These are phyloP conservation scores for Verticillium nubilum DNA, from an alignment of 2,329 filamentous ascomycete genomes.

Conservation along the genomic window DNA sequence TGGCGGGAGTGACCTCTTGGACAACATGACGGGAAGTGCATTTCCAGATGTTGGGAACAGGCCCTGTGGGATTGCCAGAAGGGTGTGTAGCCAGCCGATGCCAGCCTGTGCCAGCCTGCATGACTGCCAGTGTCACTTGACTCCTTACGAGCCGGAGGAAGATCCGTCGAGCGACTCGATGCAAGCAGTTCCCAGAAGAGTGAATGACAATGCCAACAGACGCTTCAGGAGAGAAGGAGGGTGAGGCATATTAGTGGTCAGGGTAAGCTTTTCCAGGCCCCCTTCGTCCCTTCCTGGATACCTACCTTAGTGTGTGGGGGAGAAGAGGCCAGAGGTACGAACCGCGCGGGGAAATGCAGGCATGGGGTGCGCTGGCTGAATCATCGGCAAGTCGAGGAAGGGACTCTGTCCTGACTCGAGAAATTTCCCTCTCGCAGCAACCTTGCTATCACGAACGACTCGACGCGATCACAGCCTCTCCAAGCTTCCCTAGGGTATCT, in stretches of 20 bases:
- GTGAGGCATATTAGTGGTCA: not conserved
- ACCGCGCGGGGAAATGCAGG: not conserved
- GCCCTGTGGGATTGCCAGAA: not conserved
- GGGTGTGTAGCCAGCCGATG: not conserved
- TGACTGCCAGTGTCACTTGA: not conserved
- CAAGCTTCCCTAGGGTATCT: too few species aligned
- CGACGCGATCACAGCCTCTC: not conserved
- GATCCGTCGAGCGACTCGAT: not conserved
- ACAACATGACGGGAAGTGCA: not conserved
- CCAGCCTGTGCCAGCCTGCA: not conserved
- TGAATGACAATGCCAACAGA: not conserved
- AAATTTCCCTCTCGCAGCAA: not conserved
- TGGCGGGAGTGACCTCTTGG: not conserved
- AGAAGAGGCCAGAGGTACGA: not conserved
- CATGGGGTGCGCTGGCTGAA: not conserved
- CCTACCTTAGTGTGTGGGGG: too few species aligned
- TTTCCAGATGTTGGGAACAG: not conserved
- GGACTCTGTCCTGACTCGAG: not conserved
- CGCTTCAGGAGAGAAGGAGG: not conserved
- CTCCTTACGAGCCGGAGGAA: not conserved
- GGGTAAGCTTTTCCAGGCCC: slow-evolving; percentile 9
- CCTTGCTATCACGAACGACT: not conserved
- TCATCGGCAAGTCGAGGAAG: not conserved
- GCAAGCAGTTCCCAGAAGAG: not conserved
- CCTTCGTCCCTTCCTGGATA: too few species aligned